Evolutionary conservation across 2,329 filamentous ascomycete species (phyloP), one percentile per base, ranked within the genome.

Genomic region (Dryadomyces quercivorus): DNA sequence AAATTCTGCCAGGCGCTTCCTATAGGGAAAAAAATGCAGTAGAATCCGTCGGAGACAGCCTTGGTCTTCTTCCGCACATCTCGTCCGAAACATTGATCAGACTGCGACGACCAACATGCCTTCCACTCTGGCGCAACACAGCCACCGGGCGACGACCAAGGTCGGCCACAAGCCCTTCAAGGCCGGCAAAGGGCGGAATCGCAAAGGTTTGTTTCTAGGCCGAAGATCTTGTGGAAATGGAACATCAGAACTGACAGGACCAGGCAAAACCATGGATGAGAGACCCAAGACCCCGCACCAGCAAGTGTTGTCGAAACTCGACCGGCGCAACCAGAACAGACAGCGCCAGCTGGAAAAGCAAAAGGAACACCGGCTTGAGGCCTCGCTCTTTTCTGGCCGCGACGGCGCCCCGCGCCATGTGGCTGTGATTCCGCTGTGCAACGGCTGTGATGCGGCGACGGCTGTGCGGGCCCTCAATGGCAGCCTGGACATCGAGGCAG

Each of bases 241-340:
- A 31, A 31, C n/a, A 31, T 31, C 26, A 31, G 8, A 31, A 31
- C 26, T 31, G 26, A 31, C 26, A 31, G 8, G 26, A 40, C 5
- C 10, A 93, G 88, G 91, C 66, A 93, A 93, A 69, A 78, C 92
- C 51, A 84, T 76, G 54, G 73, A 81, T 63, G 87, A 95, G 65
- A 81, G 78, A 63, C 83, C 92, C 65, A 94, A 88, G 70, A 95
- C 92, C 16, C 88, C 88, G 54, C 89, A 95, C 68, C 93, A 98
- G 68, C 89, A 95, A 72, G 82, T 96, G 72, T 92, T 96, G 88
- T 95, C 90, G 56, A 98, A 97, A 72, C 80, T 98, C 68, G 90
- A 95, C 70, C 86, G 93, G 57, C 84, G 89, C 63, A 97, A 98
- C 70, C 89, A 95, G 74, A 88, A 89, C 62, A 92, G 92, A 70